Evolutionary conservation across 257 asterid species (phyloP), one percentile per base, ranked within the genome.

Genomic region (Marsdenia floribunda): DNA sequence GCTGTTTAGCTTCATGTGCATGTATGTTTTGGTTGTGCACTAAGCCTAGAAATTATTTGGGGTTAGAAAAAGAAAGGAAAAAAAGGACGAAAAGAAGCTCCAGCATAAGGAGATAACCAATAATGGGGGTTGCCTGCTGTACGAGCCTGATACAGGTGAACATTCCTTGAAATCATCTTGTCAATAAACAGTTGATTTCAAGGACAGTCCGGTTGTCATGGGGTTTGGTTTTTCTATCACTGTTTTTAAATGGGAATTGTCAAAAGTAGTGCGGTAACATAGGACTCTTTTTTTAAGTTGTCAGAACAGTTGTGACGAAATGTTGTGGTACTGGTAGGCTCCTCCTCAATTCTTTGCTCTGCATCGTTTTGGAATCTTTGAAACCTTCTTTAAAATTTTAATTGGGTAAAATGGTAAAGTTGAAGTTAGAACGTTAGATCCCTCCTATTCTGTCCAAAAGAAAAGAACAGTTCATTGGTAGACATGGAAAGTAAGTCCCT

Each of bases 321-420:
- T 33, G 69, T 64, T 33, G 69, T 64, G 47, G 69, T 64, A 64
- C 47, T 64, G 47, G 69, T 64, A 64, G 69, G 69, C 69, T 64
- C 69, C 69, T 37, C 29, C 61, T 18, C 44, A 63, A 4, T 15
- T 63, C 22, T 4, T 63, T 24, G 46, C 47, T 64, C 24, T 64
- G 69, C 69, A 35, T 64, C 24, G 69, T 35, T 44, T 64, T 29
- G 69, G 69, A 64, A 64, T 64, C 69, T 64, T 64, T 18, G 68
- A 18, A 6, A 24, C 46, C 68, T 64, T 64, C 24, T 64, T 35
- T 64, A 35, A 64, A 64, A 35, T 46, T 35, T 35, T 5, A 64
- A 22, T 8, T 29, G 24, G 24, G 3, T 35, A 18, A 9, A 6
- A 6, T 35, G 24, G 44, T 26, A 61, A 61, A 61, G 67, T 13